Conservation (phyloP, 1,139 yeast species). For the Yamadazyma kanchanaburiensis region DNA sequence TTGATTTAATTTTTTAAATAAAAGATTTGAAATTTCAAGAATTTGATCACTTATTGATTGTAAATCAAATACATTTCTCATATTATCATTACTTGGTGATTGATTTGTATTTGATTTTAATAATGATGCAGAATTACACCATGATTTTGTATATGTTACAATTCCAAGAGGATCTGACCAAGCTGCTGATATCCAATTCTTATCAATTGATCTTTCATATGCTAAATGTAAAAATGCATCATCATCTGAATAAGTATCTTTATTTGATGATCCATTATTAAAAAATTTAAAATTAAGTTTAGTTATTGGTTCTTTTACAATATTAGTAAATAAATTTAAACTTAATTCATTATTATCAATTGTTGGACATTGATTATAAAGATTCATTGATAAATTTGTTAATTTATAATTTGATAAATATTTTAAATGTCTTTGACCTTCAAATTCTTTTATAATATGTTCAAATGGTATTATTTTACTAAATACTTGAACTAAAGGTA, state of each 20-base stretch:
- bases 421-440: slow-evolving; percentile 35
- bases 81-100: slow-evolving; percentile 6
- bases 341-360: slow-evolving; percentile 10
- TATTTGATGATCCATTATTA: slow-evolving; percentile 16
- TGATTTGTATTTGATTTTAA: slow-evolving; percentile 6
- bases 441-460: slow-evolving; percentile 35
- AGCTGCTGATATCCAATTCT: slow-evolving; percentile 80
- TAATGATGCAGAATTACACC: slow-evolving; percentile 41
- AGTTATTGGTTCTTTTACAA: slow-evolving; percentile 46
- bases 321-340: slow-evolving; percentile 31
- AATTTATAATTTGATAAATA: slow-evolving; percentile 48
- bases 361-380: slow-evolving; percentile 60
- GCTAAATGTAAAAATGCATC: slow-evolving; percentile 83
- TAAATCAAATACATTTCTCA: slow-evolving; percentile 24
- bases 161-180: slow-evolving; percentile 87
- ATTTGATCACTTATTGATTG: slow-evolving; percentile 36
- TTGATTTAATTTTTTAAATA: slow-evolving; percentile 36
- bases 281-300: slow-evolving; percentile 51
- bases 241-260: slow-evolving; percentile 38
- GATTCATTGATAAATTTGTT: slow-evolving; percentile 51
- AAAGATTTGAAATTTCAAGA: slow-evolving; percentile 34
- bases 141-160: slow-evolving; percentile 60
- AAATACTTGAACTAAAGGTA: slow-evolving; percentile 45
- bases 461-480: slow-evolving; percentile 58
- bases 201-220: slow-evolving; percentile 77